Conservation (phyloP, 2,329 filamentous ascomycete species). For the Fusarium lyarnte region DNA sequence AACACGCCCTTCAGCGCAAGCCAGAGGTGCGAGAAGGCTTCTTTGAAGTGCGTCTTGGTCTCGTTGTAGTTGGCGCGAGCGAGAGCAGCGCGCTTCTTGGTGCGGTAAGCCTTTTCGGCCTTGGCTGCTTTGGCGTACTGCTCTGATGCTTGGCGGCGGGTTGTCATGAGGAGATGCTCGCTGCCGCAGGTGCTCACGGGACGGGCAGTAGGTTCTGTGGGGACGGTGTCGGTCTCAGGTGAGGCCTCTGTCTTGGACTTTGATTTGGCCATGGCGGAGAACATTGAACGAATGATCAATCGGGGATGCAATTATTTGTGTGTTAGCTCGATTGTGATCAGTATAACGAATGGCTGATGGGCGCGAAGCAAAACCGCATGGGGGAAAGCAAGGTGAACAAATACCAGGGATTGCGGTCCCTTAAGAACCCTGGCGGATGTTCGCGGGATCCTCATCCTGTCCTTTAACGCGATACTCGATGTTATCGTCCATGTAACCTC, state of each 20-base stretch:
- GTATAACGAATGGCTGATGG: not conserved
- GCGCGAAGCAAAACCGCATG: not conserved
- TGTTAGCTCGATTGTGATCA: not conserved
- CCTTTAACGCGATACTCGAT: accelerated
- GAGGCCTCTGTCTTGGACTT: not conserved
- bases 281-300: not conserved
- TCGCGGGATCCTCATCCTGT: too few species aligned
- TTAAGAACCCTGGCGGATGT: not conserved
- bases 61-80: conserved; percentile 14
- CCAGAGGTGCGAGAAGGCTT: conserved; percentile 1
- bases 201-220: not conserved
- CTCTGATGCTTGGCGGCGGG: conserved; percentile 1
- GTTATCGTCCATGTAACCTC: not conserved
- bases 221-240: not conserved
- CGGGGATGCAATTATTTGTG: not conserved
- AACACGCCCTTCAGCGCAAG: not conserved
- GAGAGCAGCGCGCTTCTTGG: not conserved
- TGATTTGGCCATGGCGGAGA: not conserved
- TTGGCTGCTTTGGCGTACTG: conserved; percentile 8
- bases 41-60: not conserved
- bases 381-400: too few species aligned
- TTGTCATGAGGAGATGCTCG: not conserved
- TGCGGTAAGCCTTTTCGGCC: conserved; percentile 16
- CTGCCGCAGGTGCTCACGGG: not conserved
- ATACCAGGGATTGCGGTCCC: not conserved